phyloP scores from a whole-genome alignment of 1,284 basidiomycete species.

The Apiotrichum sp. region DNA sequence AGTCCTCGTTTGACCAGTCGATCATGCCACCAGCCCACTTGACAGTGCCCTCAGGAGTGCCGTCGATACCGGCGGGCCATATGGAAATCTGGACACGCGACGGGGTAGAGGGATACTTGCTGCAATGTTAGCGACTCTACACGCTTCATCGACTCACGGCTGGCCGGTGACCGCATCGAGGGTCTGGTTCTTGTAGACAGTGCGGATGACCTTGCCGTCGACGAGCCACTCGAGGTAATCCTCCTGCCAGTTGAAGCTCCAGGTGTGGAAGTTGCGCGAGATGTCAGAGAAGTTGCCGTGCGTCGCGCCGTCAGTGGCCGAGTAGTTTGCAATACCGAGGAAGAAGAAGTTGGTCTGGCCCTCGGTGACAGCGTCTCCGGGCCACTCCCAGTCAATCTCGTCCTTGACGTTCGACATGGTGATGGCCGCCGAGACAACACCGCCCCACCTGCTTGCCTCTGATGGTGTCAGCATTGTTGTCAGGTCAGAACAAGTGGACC shows the following conservation, averaged over 20 bases:
- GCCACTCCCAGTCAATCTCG: slow-evolving; percentile 74
- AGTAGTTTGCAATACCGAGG: slow-evolving; percentile 57
- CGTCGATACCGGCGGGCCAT: slow-evolving; percentile 68
- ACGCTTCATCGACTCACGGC: slow-evolving; percentile 4
- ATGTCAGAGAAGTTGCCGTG: slow-evolving; percentile 56
- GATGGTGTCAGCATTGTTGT: neutral
- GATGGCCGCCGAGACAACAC: slow-evolving; percentile 75
- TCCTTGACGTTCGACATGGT: slow-evolving; percentile 75
- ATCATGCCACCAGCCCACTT: slow-evolving; percentile 73
- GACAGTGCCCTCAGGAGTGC: slow-evolving; percentile 60
- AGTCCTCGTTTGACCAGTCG: slow-evolving; percentile 69
- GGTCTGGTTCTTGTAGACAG: slow-evolving; percentile 58
- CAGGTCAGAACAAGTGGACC: too few species aligned
- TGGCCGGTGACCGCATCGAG: slow-evolving; percentile 47
- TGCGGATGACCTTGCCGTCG: slow-evolving; percentile 65
- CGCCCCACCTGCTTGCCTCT: slow-evolving; percentile 54
- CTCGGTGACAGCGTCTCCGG: slow-evolving; percentile 51
- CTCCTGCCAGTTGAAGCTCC: slow-evolving; percentile 73
- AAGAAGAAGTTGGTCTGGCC: slow-evolving; percentile 66
- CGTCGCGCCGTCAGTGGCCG: slow-evolving; percentile 34
- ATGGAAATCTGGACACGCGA: slow-evolving; percentile 69
- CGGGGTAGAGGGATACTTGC: slow-evolving; percentile 66
- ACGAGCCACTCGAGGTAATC: slow-evolving; percentile 61
- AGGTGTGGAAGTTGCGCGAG: slow-evolving; percentile 65
- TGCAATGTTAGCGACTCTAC: slow-evolving; percentile 2